These are phyloP conservation scores for Crassisporium funariophilum DNA, from an alignment of 768 basidiomycete genomes.

Conservation along the genomic window DNA sequence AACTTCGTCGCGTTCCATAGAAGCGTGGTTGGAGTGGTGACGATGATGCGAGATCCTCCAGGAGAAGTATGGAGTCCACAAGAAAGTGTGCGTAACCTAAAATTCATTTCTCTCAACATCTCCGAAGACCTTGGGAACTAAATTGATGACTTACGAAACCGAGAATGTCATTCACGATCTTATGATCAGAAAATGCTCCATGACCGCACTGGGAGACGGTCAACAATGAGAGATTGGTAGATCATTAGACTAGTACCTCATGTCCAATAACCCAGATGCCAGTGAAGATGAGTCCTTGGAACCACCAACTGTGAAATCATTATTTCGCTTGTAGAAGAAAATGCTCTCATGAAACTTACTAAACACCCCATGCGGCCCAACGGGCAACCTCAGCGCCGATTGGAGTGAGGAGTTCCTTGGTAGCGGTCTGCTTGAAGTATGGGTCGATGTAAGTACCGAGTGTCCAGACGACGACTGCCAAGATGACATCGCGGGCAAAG, in stretches of 20 bases:
- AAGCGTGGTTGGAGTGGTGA: constrained; percentile 53
- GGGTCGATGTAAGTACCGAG: constrained; percentile 47
- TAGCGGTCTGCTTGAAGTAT: constrained; percentile 31
- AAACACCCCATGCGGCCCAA: constrained; percentile 48
- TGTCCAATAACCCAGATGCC: constrained; percentile 65
- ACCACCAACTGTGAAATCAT: constrained; percentile 51
- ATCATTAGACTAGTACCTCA: constrained; percentile 36
- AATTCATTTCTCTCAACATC: constrained; percentile 8
- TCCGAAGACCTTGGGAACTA: neutral
- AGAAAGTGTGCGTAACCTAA: constrained; percentile 46
- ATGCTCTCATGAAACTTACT: constrained; percentile 43
- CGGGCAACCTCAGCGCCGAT: constrained; percentile 38
- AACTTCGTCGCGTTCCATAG: constrained; percentile 57
- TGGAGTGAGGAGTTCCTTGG: constrained; percentile 29
- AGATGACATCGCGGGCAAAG: constrained; percentile 45
- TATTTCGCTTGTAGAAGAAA: neutral
- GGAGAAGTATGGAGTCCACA: constrained; percentile 57
- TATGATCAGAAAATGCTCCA: constrained; percentile 54
- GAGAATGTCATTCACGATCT: constrained; percentile 47
- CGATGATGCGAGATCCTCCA: constrained; percentile 59
- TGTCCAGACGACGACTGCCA: constrained; percentile 46
- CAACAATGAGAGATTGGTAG: constrained; percentile 2
- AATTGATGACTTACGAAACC: constrained; percentile 46
- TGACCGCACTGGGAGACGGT: constrained; percentile 50
- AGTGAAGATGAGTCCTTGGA: constrained; percentile 60